phyloP scores from a whole-genome alignment of 1,139 yeast species.

The Yamadazyma jaroonii region DNA sequence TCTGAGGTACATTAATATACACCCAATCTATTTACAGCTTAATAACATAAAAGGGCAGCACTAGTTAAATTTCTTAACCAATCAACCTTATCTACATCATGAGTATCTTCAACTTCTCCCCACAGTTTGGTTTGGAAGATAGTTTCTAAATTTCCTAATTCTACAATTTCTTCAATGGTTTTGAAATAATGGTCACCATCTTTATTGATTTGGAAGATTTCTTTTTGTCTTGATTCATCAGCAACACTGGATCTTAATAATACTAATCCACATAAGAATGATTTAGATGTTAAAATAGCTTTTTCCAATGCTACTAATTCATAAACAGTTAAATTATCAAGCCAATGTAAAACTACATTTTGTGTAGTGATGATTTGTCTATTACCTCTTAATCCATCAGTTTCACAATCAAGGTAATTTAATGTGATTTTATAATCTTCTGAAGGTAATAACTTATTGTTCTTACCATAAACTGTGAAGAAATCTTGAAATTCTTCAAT shows the following conservation, averaged over 20 bases:
- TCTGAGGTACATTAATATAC: too few species aligned
- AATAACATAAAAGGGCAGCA: constrained; percentile 58
- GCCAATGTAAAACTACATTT: constrained; percentile 62
- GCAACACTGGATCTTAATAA: constrained; percentile 38
- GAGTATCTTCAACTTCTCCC: constrained; percentile 99
- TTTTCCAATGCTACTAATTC: constrained; percentile 87
- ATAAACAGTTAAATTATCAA: constrained; percentile 62
- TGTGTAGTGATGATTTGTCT: constrained; percentile 60
- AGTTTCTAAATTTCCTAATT: constrained; percentile 77
- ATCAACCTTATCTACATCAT: constrained; percentile 91
- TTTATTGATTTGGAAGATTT: constrained; percentile 38
- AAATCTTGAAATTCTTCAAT: constrained; percentile 63
- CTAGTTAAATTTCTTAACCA: constrained; percentile 77
- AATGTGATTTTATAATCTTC: constrained; percentile 33
- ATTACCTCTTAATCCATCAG: constrained; percentile 78
- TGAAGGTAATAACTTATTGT: constrained; percentile 22
- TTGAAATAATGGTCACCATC: constrained; percentile 22
- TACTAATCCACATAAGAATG: constrained; percentile 73
- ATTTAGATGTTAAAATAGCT: constrained; percentile 79
- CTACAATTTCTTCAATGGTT: constrained; percentile 69
- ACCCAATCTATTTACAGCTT: too few species aligned
- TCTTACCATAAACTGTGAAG: constrained; percentile 42
- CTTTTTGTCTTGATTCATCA: constrained; percentile 18
- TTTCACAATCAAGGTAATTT: constrained; percentile 71
- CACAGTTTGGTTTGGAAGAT: constrained; percentile 82